phyloP scores from a whole-genome alignment of 495 filamentous ascomycete genomes.

The Hypoxylon lienhwacheense region DNA sequence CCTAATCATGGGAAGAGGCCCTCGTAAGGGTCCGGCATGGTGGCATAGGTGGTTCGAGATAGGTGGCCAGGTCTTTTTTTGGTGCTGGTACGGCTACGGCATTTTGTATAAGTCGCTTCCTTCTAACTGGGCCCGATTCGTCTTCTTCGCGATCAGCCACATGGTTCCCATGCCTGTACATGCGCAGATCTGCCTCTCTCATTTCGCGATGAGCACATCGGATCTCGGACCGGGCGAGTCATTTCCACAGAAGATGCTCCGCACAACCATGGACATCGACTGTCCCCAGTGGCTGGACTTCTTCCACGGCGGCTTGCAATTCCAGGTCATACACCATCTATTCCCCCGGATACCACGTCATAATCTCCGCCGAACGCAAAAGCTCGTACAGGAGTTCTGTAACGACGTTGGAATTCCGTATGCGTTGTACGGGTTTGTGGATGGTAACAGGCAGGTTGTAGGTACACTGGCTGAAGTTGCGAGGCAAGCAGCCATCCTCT shows the following conservation, averaged over 20 bases:
- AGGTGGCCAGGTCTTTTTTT: slow-evolving; percentile 81
- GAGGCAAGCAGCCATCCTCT: slow-evolving; percentile 82
- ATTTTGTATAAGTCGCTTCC: slow-evolving; percentile 78
- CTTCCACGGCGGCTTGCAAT: slow-evolving; percentile 94
- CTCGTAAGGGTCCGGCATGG: slow-evolving; percentile 78
- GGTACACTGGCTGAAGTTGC: slow-evolving; percentile 80
- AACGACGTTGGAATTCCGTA: slow-evolving; percentile 90
- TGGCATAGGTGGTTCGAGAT: slow-evolving; percentile 91
- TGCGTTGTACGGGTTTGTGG: slow-evolving; percentile 88
- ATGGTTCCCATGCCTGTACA: slow-evolving; percentile 85
- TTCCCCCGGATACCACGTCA: slow-evolving; percentile 94
- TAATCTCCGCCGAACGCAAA: slow-evolving; percentile 82
- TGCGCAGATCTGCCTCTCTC: slow-evolving; percentile 92
- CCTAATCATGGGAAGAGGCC: slow-evolving; percentile 73
- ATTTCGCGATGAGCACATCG: slow-evolving; percentile 95
- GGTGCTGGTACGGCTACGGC: slow-evolving; percentile 90
- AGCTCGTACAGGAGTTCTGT: slow-evolving; percentile 85
- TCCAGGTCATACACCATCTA: slow-evolving; percentile 94
- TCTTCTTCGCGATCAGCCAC: slow-evolving; percentile 84
- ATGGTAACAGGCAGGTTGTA: slow-evolving; percentile 89
- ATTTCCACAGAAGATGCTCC: slow-evolving; percentile 94
- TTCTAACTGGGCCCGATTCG: slow-evolving; percentile 65
- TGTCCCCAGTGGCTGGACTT: slow-evolving; percentile 96
- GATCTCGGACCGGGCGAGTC: slow-evolving; percentile 86
- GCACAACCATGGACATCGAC: slow-evolving; percentile 98